Percentiles rank a stretch among this genome's conserved stretches.
These are phyloP conservation scores for Arxiozyma bovina DNA, from an alignment of 1,139 yeast species.

Conservation along the genomic window DNA sequence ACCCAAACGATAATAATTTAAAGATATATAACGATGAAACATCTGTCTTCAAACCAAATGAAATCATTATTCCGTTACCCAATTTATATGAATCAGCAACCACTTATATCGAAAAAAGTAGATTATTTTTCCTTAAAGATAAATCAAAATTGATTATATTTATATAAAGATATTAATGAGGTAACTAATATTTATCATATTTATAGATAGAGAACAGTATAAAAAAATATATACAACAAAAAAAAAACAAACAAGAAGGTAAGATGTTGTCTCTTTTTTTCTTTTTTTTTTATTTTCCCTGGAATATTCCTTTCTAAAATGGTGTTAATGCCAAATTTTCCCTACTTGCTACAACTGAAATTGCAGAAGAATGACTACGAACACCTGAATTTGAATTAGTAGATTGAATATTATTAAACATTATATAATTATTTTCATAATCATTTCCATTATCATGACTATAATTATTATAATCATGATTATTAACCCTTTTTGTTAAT, in stretches of 20 bases:
- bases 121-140: constrained; percentile 16
- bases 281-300: no score
- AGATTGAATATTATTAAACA: not conserved
- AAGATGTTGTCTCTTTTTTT: no score
- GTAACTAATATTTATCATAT: not conserved
- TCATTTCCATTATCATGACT: constrained; percentile 40
- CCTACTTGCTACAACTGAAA: constrained; percentile 10
- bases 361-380: not conserved
- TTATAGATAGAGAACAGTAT: not conserved
- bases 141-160: constrained; percentile 17
- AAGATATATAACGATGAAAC: constrained; percentile 14
- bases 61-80: constrained; percentile 23
- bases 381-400: not conserved
- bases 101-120: constrained; percentile 6
- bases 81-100: constrained; percentile 9
- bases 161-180: constrained; percentile 10
- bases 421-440: not conserved
- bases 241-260: not conserved
- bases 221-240: not conserved
- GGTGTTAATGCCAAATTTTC: constrained; percentile 15
- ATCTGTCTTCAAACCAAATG: constrained; percentile 10
- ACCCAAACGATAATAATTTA: constrained; percentile 12
- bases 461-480: not conserved
- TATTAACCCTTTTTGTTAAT: not conserved
- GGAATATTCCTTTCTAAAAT: not conserved